Evolutionary conservation across 352 stramenopile genomes (phyloP).

Genomic region (Pythium myriotylum): DNA sequence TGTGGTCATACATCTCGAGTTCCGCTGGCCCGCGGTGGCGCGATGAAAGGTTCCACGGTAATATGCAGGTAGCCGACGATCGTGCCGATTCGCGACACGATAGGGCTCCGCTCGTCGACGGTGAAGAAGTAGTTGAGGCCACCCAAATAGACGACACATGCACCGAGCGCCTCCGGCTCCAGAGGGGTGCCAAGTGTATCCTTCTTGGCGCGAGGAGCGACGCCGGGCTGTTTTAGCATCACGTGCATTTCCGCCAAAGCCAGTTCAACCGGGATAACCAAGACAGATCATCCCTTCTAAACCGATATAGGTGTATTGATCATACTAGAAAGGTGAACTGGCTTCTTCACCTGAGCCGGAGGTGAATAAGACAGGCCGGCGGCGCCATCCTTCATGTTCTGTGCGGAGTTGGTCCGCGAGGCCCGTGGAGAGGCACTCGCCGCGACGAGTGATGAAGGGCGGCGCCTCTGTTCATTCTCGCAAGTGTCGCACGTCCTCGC

Average conservation of each 20-base stretch:
- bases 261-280: no score
- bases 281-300: slow-evolving; percentile 6
- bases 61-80: slow-evolving; percentile 42
- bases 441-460: no score
- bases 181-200: no score
- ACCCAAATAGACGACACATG: slow-evolving; percentile 58
- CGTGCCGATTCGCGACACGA: slow-evolving; percentile 59
- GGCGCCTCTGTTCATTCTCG: no score
- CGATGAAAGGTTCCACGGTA: slow-evolving; percentile 45
- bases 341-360: slow-evolving; percentile 13
- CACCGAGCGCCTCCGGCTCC: slow-evolving; percentile 39
- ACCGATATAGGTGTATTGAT: slow-evolving; percentile 22
- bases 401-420: no score
- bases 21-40: slow-evolving; percentile 20
- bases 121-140: slow-evolving; percentile 68
- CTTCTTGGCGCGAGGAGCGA: no score
- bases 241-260: no score
- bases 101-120: slow-evolving; percentile 42
- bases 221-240: no score
- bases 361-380: no score
- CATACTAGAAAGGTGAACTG: not conserved
- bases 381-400: no score
- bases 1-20: slow-evolving; percentile 32
- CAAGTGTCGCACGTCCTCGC: no score
- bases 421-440: no score